Evolutionary conservation across 768 basidiomycete species (phyloP).

Genomic region (Kwoniella heveanensis): DNA sequence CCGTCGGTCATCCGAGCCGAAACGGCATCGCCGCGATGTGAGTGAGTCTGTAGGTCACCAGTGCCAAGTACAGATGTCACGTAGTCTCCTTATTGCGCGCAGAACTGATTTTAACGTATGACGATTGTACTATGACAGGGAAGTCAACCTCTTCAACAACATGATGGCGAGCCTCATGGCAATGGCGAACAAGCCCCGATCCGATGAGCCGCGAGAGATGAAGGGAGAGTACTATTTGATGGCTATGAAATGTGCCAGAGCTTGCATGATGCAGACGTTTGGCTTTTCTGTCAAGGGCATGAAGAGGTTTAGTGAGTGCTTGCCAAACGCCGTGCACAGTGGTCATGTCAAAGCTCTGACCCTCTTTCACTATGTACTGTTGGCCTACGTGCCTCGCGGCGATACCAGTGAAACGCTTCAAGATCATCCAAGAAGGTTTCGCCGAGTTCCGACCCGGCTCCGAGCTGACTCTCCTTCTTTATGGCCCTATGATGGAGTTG

Average conservation of each 20-base stretch:
- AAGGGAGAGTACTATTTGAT: neutral
- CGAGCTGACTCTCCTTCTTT: neutral
- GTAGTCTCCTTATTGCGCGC: too few species aligned
- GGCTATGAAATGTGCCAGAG: neutral
- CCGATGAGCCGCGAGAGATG: neutral
- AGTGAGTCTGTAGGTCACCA: too few species aligned
- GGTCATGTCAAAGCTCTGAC: too few species aligned
- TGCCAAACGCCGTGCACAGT: too few species aligned
- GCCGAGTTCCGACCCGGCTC: neutral
- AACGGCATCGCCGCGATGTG: conserved; percentile 3
- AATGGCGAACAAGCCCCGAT: neutral
- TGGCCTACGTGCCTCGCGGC: neutral
- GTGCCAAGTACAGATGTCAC: too few species aligned
- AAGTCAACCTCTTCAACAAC: neutral
- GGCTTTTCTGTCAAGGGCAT: neutral
- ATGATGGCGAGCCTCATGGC: neutral
- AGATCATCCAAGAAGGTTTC: neutral
- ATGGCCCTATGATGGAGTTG: neutral
- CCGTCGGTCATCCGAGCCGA: neutral
- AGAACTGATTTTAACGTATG: too few species aligned
- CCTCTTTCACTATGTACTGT: too few species aligned
- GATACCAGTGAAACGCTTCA: neutral
- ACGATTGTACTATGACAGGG: too few species aligned
- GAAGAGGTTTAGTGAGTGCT: neutral
- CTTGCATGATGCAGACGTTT: neutral